A percentile compares a stretch with the other conserved stretches of the same genome.
phyloP scores from a whole-genome alignment of 768 basidiomycete genomes.

The Xerocomus spinulosus region DNA sequence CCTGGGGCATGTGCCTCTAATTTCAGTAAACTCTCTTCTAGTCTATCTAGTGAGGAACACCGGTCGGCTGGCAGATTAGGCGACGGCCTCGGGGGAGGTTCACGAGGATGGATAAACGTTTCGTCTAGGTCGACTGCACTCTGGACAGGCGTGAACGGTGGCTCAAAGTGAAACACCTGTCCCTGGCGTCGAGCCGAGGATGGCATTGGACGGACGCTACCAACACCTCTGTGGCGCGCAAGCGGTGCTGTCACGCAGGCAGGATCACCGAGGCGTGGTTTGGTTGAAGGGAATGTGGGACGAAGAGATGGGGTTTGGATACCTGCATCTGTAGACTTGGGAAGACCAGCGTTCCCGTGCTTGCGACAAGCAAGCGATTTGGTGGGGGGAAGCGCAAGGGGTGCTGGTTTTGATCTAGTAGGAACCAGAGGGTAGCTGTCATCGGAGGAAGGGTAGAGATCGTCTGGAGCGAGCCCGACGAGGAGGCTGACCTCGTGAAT shows the following conservation, averaged over 20 bases:
- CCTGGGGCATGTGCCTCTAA: conserved; percentile 29
- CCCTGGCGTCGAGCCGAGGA: conserved; percentile 23
- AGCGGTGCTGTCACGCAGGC: conserved; percentile 1
- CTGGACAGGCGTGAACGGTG: background rate
- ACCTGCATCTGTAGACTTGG: background rate
- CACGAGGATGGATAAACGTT: conserved; percentile 14
- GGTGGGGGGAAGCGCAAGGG: conserved; percentile 16
- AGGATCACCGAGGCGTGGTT: background rate
- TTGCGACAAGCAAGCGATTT: conserved; percentile 17
- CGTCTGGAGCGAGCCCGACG: conserved; percentile 25
- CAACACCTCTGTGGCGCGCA: conserved; percentile 7
- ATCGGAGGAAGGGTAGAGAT: conserved; percentile 5
- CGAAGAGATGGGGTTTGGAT: background rate
- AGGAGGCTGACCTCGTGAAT: conserved; percentile 31
- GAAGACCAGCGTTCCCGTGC: background rate
- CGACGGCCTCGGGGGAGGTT: conserved; percentile 21
- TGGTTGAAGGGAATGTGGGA: background rate
- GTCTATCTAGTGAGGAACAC: conserved; percentile 30
- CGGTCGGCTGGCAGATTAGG: conserved; percentile 12
- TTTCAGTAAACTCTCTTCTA: conserved; percentile 32
- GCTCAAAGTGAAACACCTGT: conserved; percentile 21
- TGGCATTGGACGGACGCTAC: conserved; percentile 2
- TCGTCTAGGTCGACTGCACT: conserved; percentile 5
- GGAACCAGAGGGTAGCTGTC: conserved; percentile 1
- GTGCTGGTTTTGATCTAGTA: conserved; percentile 3